Evolutionary conservation across 108 stramenopile species (phyloP).

Genomic region (Fragilaria crotonensis): DNA sequence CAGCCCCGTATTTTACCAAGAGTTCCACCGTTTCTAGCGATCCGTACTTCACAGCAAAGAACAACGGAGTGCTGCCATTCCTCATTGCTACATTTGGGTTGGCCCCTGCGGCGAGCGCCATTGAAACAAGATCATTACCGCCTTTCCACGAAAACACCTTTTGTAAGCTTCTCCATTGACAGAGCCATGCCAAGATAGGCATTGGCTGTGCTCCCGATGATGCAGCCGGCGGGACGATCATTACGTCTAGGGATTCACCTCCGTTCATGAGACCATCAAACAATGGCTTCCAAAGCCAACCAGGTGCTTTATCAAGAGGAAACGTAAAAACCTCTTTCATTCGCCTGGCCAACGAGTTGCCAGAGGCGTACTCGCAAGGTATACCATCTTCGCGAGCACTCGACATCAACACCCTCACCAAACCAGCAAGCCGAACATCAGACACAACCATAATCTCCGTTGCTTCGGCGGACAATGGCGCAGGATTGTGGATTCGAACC

Average conservation of each 20-base stretch:
- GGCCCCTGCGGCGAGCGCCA: constrained; percentile 6
- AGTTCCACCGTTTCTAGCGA: constrained; percentile 3
- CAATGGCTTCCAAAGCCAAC: background rate
- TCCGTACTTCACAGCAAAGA: constrained; percentile 12
- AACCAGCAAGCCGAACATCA: background rate
- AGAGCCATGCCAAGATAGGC: background rate
- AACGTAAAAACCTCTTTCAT: background rate
- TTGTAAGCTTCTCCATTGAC: constrained; percentile 4
- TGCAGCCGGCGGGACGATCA: background rate
- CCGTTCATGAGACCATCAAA: background rate
- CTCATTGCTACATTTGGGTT: background rate
- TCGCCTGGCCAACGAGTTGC: background rate
- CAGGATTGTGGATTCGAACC: background rate
- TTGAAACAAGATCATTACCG: constrained; percentile 1
- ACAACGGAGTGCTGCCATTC: constrained; percentile 9
- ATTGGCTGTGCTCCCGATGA: background rate
- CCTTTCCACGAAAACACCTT: constrained; percentile 4
- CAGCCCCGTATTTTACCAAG: constrained; percentile 7
- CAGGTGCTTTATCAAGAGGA: background rate
- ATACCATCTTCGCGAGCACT: background rate
- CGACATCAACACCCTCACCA: background rate
- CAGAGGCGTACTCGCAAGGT: background rate
- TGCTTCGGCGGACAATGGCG: background rate
- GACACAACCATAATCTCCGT: background rate
- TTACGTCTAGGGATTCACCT: background rate